Conservation (phyloP, 2,329 filamentous ascomycete genomes). For the Monosporascus cannonballus region DNA sequence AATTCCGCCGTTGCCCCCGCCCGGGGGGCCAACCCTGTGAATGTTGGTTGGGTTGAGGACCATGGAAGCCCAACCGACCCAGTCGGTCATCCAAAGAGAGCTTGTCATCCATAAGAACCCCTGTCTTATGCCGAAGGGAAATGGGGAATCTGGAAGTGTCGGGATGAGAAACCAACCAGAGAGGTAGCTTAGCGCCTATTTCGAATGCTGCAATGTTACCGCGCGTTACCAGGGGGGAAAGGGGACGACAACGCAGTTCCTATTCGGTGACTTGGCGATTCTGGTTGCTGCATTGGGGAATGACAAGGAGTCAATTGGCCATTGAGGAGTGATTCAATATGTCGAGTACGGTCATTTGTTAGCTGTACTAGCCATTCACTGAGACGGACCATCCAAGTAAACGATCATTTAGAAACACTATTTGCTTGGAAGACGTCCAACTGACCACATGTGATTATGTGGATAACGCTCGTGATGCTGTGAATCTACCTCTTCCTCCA, state of each 20-base stretch:
- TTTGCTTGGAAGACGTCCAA: background rate
- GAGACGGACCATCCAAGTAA: background rate
- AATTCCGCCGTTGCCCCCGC: too few species aligned
- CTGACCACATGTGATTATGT: too few species aligned
- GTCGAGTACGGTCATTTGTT: background rate
- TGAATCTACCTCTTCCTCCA: background rate
- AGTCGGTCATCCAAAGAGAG: background rate
- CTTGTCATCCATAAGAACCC: background rate
- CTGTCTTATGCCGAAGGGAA: background rate
- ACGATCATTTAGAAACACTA: background rate
- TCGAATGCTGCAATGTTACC: background rate
- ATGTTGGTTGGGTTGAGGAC: background rate
- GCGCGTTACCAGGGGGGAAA: background rate
- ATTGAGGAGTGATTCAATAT: background rate
- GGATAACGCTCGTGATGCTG: background rate
- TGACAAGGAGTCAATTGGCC: background rate
- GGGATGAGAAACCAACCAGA: background rate
- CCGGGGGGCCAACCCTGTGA: background rate
- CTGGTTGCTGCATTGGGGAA: background rate
- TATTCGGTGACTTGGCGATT: background rate
- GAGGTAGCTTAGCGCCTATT: background rate
- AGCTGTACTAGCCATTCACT: background rate
- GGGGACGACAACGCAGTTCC: background rate
- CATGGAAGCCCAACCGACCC: background rate
- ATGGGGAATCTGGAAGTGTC: background rate